Base-by-base conservation (phyloP, 2,329 filamentous ascomycete genomes). In the Pseudogymnoascus pannorum region DNA sequence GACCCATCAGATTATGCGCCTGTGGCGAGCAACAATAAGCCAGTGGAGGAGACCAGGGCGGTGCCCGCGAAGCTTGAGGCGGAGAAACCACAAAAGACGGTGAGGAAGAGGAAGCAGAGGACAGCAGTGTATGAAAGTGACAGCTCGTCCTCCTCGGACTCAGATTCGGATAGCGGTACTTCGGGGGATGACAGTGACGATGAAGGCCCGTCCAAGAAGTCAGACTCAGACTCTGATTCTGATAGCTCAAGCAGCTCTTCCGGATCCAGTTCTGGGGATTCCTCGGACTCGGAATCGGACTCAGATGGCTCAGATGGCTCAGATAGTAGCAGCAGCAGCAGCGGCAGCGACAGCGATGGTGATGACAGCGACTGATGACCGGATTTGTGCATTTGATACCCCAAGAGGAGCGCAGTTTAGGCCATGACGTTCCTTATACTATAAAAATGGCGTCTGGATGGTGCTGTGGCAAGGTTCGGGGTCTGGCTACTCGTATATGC, bases 11-110 rank as follows among this genome's bases (percentile, higher is more conserved):
- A 42, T 22, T 44, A 60, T 2, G 44, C 51, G 14, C 33, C 29
- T 16, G 51, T 40, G 22, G 59, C 29, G 2, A 16, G 9, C 16
- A 63, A 51, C 24, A 35, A 6, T 22, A 64, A 64, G 11, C 62
- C 66, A 12, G 63, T 64, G 26, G 67, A 60, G 8, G 63, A 59
- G 33, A 44, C n/a, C 12, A 63, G 61, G 35, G 61, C 58, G 35
- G 65, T 74, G 9, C 76, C 76, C 66, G 71, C 77, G 62, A 80
- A 78, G 61, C 80, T 82, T 36, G 76, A 74, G 7, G 70, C 73
- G 4, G 70, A 71, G 60, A 72, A 75, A 65, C 72, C 77, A 29
- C 73, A 75, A 60, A 84, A 81, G 73, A 76, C 79, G 60, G 61
- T 65, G 7, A 65, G 71, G 54, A 74, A 76, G 63, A 73, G 81